phyloP scores from a whole-genome alignment of 257 asterid genomes.

The Penstemon barbatus region DNA sequence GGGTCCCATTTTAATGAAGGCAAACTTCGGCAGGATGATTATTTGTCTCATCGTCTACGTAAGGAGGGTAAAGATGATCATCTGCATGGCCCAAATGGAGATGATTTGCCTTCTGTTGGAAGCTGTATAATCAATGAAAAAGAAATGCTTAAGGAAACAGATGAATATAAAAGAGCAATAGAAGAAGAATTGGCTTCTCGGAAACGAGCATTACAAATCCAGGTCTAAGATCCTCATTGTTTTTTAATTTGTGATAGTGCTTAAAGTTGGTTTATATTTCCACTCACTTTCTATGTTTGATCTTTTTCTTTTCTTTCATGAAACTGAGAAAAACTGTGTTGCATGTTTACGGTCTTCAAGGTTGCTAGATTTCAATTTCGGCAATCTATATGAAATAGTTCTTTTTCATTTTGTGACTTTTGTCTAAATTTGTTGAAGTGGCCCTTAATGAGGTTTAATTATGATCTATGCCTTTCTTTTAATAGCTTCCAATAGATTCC shows the following conservation, averaged over 20 bases:
- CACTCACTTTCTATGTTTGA: background rate
- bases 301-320: background rate
- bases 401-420: background rate
- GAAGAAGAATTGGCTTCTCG: conserved; percentile 88
- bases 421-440: background rate
- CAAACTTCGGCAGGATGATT: conserved; percentile 24
- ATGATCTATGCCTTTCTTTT: too few relatives aligned
- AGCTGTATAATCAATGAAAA: conserved; percentile 47
- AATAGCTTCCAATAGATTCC: too few relatives aligned
- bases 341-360: background rate
- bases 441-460: background rate
- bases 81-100: conserved; percentile 25
- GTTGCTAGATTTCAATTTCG: background rate
- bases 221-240: conserved; percentile 46
- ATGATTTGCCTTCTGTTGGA: conserved; percentile 20
- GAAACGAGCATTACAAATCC: conserved; percentile 55
- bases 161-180: conserved; percentile 68
- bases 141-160: conserved; percentile 86
- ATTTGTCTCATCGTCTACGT: conserved; percentile 19
- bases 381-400: too few relatives aligned
- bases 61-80: conserved; percentile 33
- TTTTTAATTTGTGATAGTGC: too few relatives aligned
- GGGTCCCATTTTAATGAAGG: conserved; percentile 24
- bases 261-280: conserved; percentile 8
- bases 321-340: background rate